A percentile compares a stretch with the other conserved stretches of the same genome.
phyloP scores from a whole-genome alignment of 306 rosid species.

The Quercus aquifolioides region DNA sequence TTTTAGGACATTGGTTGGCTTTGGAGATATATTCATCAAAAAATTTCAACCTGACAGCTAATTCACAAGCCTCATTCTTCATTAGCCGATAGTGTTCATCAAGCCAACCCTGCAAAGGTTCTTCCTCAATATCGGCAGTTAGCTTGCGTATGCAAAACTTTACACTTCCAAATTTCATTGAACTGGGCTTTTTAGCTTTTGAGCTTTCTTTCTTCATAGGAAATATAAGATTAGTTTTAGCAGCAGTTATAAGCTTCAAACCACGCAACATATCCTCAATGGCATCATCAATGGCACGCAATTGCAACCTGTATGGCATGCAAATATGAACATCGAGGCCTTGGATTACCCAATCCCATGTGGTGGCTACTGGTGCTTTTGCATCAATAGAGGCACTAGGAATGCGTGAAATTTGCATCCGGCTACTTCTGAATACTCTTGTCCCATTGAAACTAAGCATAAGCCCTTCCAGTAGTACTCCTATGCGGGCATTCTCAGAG shows the following conservation, averaged over 20 bases:
- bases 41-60: conserved; percentile 80
- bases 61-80: conserved; percentile 89
- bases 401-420: conserved; percentile 95
- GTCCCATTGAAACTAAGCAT: conserved; percentile 73
- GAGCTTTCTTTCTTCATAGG: conserved; percentile 71
- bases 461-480: conserved; percentile 96
- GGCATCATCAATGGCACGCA: conserved; percentile 96
- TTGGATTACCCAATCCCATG: conserved; percentile 98
- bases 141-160: conserved; percentile 81
- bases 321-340: conserved; percentile 88
- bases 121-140: conserved; percentile 93
- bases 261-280: conserved; percentile 92
- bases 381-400: conserved; percentile 64
- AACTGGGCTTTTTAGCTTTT: conserved; percentile 64
- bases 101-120: conserved; percentile 98
- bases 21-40: conserved; percentile 68
- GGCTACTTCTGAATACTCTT: conserved; percentile 80
- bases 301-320: conserved; percentile 88
- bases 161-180: conserved; percentile 75
- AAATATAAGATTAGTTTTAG: conserved; percentile 76
- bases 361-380: conserved; percentile 42
- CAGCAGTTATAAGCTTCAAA: conserved; percentile 75
- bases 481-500: conserved; percentile 96
- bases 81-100: conserved; percentile 90
- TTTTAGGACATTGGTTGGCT: conserved; percentile 49